These are phyloP conservation scores for Symmetrospora coprosmae DNA, from an alignment of 768 basidiomycete genomes.

Conservation along the genomic window DNA sequence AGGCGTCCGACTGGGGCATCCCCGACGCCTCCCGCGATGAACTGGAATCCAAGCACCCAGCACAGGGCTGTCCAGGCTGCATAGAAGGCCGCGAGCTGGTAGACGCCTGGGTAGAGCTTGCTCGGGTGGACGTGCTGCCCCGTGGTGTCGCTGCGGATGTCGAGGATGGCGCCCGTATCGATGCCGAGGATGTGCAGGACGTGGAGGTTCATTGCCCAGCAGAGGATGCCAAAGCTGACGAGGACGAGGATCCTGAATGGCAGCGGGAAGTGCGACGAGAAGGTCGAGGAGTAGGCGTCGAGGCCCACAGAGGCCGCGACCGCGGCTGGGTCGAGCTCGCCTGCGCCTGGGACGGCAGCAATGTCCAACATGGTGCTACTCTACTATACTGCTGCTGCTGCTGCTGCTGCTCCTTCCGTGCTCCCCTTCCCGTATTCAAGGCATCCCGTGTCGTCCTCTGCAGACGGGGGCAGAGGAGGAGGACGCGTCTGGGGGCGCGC, in stretches of 20 bases:
- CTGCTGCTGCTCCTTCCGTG: no score
- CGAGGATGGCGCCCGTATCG: constrained; percentile 58
- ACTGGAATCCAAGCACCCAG: constrained; percentile 14
- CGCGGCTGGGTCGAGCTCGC: no score
- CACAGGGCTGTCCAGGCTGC: constrained; percentile 23
- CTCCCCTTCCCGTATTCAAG: no score
- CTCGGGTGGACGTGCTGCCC: constrained; percentile 36
- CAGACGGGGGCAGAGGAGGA: no score
- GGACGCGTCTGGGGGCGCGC: no score
- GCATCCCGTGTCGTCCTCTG: no score
- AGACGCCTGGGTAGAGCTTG: constrained; percentile 46
- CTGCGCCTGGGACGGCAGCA: no score
- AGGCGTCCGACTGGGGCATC: neutral
- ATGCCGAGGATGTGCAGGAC: constrained; percentile 58
- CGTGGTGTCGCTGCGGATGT: constrained; percentile 40
- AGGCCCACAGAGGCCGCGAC: no score
- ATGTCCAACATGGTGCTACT: no score
- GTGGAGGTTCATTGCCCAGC: constrained; percentile 89
- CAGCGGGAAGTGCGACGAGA: constrained; percentile 49
- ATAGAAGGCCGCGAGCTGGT: constrained; percentile 23
- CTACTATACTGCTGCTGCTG: no score
- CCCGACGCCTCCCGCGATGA: constrained; percentile 13
- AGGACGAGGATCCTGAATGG: constrained; percentile 76
- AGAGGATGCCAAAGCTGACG: constrained; percentile 61
- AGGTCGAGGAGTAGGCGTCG: neutral